Conservation (phyloP, 2,329 filamentous ascomycete species). For the Penicillium sp. region DNA sequence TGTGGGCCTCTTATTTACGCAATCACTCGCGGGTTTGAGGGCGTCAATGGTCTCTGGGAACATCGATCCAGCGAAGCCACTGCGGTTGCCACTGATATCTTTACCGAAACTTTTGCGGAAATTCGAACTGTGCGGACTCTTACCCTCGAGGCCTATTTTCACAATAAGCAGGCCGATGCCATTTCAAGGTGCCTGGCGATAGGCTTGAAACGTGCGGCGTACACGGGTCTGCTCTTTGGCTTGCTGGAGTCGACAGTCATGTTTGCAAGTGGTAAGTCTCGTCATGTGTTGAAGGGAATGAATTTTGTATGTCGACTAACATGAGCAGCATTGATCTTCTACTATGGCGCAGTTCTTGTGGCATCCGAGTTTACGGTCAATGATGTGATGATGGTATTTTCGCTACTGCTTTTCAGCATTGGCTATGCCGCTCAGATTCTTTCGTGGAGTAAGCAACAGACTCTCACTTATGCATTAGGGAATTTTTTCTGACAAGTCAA, state of each 20-base stretch:
- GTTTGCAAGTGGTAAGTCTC: conserved; percentile 62
- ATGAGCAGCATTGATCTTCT: conserved; percentile 71
- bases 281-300: too few species aligned
- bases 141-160: conserved; percentile 72
- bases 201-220: conserved; percentile 67
- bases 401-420: conserved; percentile 81
- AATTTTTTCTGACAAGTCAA: conserved; percentile 9
- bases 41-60: conserved; percentile 72
- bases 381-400: conserved; percentile 72
- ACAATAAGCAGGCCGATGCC: conserved; percentile 60
- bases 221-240: conserved; percentile 72
- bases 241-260: conserved; percentile 72
- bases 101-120: conserved; percentile 75
- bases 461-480: too few species aligned
- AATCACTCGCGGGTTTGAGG: conserved; percentile 66
- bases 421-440: conserved; percentile 69
- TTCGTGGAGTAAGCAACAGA: conserved; percentile 53
- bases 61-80: conserved; percentile 64
- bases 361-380: conserved; percentile 55
- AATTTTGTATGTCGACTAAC: conserved; percentile 11
- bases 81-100: conserved; percentile 61
- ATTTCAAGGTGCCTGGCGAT: conserved; percentile 57
- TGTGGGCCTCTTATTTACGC: conserved; percentile 68
- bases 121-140: conserved; percentile 77
- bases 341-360: conserved; percentile 72